Percentiles rank a stretch among this genome's conserved stretches.
These are phyloP conservation scores for Phtheirospermum japonicum DNA, from an alignment of 257 asterid genomes.

Conservation along the genomic window DNA sequence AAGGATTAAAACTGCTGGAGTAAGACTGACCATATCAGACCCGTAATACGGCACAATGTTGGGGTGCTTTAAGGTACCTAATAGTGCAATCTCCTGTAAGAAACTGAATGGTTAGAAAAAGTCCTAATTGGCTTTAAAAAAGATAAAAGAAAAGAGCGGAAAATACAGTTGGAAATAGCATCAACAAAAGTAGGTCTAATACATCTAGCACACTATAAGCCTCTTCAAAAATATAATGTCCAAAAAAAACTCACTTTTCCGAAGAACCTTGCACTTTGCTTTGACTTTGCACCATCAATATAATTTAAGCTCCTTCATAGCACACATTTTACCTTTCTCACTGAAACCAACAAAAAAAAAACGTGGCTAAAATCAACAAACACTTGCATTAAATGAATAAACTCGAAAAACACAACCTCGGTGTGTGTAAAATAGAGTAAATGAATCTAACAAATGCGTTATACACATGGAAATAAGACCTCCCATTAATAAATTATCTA, in stretches of 20 bases:
- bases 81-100: constrained; percentile 69
- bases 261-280: too few species aligned
- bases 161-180: too few species aligned
- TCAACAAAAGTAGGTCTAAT: too few species aligned
- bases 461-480: not conserved
- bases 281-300: too few species aligned
- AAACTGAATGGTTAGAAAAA: constrained; percentile 22
- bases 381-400: constrained; percentile 12
- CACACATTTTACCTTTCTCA: too few species aligned
- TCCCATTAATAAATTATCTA: too few species aligned
- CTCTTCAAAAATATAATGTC: not conserved
- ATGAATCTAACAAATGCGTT: not conserved
- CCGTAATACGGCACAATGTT: too few species aligned
- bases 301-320: too few species aligned
- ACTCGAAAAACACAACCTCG: not conserved
- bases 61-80: too few species aligned
- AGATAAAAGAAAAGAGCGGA: not conserved
- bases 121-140: not conserved
- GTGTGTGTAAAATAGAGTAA: not conserved
- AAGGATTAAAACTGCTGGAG: too few species aligned
- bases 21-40: too few species aligned
- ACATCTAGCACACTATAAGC: not conserved
- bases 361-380: constrained; percentile 22
- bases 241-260: constrained; percentile 53
- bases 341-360: too few species aligned